Conservation (phyloP, 2,329 filamentous ascomycete species). For the Dactylellina cionopaga region DNA sequence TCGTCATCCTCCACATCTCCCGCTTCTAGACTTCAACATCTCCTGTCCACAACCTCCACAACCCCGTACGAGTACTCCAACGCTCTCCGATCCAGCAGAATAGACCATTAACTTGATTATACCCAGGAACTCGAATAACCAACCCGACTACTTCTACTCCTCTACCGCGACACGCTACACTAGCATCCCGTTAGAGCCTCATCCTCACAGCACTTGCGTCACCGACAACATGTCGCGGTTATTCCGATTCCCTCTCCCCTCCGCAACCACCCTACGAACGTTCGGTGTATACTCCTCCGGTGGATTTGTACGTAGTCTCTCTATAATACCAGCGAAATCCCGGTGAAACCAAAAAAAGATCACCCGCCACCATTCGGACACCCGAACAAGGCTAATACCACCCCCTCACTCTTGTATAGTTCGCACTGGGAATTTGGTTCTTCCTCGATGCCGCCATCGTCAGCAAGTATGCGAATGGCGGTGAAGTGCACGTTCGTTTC, state of each 20-base stretch:
- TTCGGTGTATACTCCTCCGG: conserved; percentile 74
- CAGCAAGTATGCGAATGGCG: conserved; percentile 72
- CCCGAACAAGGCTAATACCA: background rate
- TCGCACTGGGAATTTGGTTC: conserved; percentile 75
- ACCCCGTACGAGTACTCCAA: background rate
- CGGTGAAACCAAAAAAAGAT: background rate
- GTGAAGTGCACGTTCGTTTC: conserved; percentile 73
- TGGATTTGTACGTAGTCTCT: conserved; percentile 67
- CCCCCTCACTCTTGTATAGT: conserved; percentile 62
- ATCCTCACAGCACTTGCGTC: conserved; percentile 5
- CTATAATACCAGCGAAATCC: background rate
- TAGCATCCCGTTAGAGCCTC: conserved; percentile 13
- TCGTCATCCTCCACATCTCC: background rate
- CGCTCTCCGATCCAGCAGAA: background rate
- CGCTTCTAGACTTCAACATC: background rate
- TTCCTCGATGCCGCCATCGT: conserved; percentile 74
- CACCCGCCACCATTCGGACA: background rate
- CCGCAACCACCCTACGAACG: conserved; percentile 71
- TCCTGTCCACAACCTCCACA: background rate
- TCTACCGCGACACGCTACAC: background rate
- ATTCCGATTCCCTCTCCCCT: conserved; percentile 76
- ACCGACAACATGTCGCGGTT: conserved; percentile 64
- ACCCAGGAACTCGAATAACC: too few relatives aligned
- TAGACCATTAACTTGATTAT: too few relatives aligned
- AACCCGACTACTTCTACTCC: background rate